Conservation (phyloP, 495 filamentous ascomycete genomes). For the Parachaetomium inaequale region DNA sequence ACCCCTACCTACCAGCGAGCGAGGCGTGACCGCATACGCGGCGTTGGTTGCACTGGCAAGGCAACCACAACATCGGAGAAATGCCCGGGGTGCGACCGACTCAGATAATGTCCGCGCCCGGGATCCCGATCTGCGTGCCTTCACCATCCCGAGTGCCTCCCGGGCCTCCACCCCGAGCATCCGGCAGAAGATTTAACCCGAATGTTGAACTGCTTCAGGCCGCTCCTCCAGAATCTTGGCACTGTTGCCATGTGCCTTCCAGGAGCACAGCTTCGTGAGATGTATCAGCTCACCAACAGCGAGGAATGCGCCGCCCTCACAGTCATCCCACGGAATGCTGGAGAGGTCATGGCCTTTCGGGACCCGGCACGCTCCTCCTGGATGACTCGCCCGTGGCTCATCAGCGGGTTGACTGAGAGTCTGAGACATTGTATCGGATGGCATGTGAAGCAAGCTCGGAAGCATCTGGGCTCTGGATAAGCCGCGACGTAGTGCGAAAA, state of each 20-base stretch:
- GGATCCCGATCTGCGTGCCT: constrained; percentile 5
- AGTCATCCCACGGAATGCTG: neutral
- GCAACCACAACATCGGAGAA: neutral
- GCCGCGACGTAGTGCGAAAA: neutral
- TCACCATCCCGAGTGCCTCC: neutral
- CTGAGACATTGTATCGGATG: neutral
- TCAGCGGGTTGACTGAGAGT: neutral
- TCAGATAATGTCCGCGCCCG: neutral
- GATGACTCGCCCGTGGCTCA: too few species aligned
- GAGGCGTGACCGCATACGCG: too few species aligned
- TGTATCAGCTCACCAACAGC: neutral
- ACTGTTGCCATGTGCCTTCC: too few species aligned
- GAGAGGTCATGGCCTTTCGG: neutral
- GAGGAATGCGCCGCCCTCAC: neutral
- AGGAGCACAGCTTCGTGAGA: neutral
- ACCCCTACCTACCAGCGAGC: too few species aligned
- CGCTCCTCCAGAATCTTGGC: neutral
- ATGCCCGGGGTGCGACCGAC: neutral
- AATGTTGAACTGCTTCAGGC: neutral
- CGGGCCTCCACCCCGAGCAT: neutral
- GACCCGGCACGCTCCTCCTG: neutral
- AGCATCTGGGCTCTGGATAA: neutral
- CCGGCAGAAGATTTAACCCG: neutral
- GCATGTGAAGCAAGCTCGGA: neutral
- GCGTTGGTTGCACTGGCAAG: neutral